Evolutionary conservation across 1,139 yeast species (phyloP), one percentile per base, ranked within the genome.

Genomic region (Geotrichum histeridarum): DNA sequence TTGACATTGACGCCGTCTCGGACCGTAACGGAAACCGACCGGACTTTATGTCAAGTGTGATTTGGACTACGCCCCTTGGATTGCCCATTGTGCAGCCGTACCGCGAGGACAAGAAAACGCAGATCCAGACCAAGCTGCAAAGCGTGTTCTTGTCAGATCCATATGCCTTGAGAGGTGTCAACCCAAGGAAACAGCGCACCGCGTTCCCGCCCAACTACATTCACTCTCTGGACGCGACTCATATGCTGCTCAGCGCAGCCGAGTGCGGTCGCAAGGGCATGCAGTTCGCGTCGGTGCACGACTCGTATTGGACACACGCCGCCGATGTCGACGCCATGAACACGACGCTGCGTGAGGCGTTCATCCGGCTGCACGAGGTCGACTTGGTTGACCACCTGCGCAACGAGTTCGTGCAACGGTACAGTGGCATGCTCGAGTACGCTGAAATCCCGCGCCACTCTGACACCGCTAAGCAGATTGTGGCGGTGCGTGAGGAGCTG

Each of bases 301-400:
- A 93, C 70, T 91, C 98, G 0, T 93, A 88, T 69, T 93, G 99
- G 99, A 90, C 99, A 0, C 99, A 94, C 70, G 97, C 99, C 0
- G 75, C 82, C 42, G 94, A 88, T 67, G 82, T 93, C 36, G 85
- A 83, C 60, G 67, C 64, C 7, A 85, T 93, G 94, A 89, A 84
- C 68, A 65, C 64, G n/a, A 74, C 79, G 49, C 74, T 93, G 59
- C 81, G 99, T 66, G 83, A 86, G 43, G 83, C 88, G 57, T 93
- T 93, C 70, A 86, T 93, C 58, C 73, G 78, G 49, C 75, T 93
- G 57, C 98, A 93, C 69, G 79, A 79, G 57, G 82, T 79, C 32
- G 84, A 90, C 69, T 74, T 91, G 63, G 79, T 93, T 63, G 78
- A 77, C 44, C 79, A 82, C 63, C 76, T 94, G 54, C 81, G 83